Base-by-base conservation (phyloP, 129 eudicot genomes). In the Arctium minus region DNA sequence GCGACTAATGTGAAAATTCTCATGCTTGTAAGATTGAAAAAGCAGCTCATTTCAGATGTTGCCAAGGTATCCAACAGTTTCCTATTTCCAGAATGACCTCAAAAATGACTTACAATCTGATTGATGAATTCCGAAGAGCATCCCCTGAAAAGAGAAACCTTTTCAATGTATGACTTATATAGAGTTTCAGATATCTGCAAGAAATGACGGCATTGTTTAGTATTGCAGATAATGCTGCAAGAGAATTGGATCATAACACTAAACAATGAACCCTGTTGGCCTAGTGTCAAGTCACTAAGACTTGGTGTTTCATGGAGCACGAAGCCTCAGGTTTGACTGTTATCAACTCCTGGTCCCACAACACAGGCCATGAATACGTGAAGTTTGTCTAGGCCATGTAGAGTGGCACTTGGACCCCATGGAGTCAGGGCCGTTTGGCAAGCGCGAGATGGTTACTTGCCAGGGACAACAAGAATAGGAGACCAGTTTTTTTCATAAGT, bases 91-190 rank as follows among this genome's bases (percentile, higher is more conserved):
- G 50, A 72, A 69, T 80, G 76, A 27, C 62, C 13, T 8, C 12
- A 32, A 46, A 76, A 76, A 33, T n/a, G 67, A 85, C 95, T 87
- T 89, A 96, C 97, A 85, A 96, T 90, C 46, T 93, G 95, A 84
- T 88, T 90, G 79, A 91, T 90, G 77, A 96, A 96, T 77, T 96
- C 98, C 64, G 85, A 27, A n/a, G 98, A 93, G 85, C 99, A 96
- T 40, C 86, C 94, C 37, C 81, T 91, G 84, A 96, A 96, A 33
- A 93, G 92, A 86, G 97, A 84, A 50, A 91, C 90, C 35, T 87
- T 85, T 86, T 87, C 91, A 3, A 96, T 85, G 81, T 85, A 86
- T 27, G 91, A 65, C 80, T 78, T 84, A 44, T 96, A 96, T 48
- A 96, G 78, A 42, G 90, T 70, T 83, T 91, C 90, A 17, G 97